Percentiles rank a stretch among this genome's conserved stretches.
phyloP scores from a whole-genome alignment of 2,329 filamentous ascomycete genomes.

The Bipolaris victoriae region DNA sequence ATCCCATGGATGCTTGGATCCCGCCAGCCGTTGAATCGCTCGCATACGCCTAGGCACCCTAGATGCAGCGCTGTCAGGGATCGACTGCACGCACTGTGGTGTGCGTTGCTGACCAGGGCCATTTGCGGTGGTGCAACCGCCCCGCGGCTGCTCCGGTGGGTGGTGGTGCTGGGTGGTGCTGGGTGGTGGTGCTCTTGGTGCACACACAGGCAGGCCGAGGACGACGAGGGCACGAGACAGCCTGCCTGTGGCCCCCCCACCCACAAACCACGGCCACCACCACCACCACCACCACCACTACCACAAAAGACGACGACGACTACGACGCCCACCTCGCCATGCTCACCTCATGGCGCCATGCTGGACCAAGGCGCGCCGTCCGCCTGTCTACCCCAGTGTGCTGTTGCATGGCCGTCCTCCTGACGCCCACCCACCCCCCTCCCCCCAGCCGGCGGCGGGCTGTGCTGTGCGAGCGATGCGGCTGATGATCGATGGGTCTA shows the following conservation, averaged over 20 bases:
- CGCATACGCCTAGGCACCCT: slow-evolving; percentile 45
- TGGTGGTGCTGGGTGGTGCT: too few species aligned
- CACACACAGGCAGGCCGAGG: background rate
- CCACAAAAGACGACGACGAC: background rate
- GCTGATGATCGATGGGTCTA: slow-evolving; percentile 46
- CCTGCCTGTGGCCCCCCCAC: background rate
- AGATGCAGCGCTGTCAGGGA: slow-evolving; percentile 41
- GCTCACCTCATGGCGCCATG: slow-evolving; percentile 32
- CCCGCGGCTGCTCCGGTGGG: slow-evolving; percentile 32
- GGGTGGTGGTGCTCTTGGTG: too few species aligned
- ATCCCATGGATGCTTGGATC: slow-evolving; percentile 49
- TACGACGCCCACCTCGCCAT: background rate
- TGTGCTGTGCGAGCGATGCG: slow-evolving; percentile 37
- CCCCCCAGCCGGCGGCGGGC: slow-evolving; percentile 21
- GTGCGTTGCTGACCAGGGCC: slow-evolving; percentile 21
- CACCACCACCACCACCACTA: background rate
- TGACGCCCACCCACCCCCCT: slow-evolving; percentile 13
- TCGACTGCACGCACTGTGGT: slow-evolving; percentile 38
- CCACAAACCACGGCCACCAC: background rate
- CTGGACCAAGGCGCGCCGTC: background rate
- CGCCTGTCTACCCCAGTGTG: background rate
- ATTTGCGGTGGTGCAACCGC: slow-evolving; percentile 27
- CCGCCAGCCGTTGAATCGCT: slow-evolving; percentile 50
- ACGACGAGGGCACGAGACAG: slow-evolving; percentile 34
- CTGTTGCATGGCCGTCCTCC: slow-evolving; percentile 9